Conservation (phyloP, 305 asterid species). For the Galium porrigens region DNA sequence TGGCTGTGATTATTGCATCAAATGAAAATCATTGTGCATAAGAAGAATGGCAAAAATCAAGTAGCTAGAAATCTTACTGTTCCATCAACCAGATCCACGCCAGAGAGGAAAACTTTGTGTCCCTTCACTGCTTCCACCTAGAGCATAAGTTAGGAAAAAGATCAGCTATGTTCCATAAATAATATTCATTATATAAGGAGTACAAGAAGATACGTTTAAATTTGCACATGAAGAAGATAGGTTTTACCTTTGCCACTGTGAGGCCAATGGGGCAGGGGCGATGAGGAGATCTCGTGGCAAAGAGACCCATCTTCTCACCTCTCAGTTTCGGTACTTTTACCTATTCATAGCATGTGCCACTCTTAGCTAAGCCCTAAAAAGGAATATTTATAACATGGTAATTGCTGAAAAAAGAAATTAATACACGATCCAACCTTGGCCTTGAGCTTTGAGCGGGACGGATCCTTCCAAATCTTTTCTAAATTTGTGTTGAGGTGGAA, state of each 20-base stretch:
- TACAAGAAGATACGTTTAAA: background rate
- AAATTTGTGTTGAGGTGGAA: conserved; percentile 85
- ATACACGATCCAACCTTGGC: conserved; percentile 49
- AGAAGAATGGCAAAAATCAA: background rate
- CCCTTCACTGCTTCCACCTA: conserved; percentile 68
- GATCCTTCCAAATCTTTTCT: conserved; percentile 77
- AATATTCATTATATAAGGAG: background rate
- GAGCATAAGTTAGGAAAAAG: conserved; percentile 5
- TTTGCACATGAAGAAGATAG: background rate
- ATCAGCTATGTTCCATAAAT: background rate
- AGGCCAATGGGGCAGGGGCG: conserved; percentile 92
- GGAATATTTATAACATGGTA: conserved; percentile 5
- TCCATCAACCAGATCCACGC: conserved; percentile 91
- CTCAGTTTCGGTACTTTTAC: conserved; percentile 78
- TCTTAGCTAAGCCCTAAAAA: background rate
- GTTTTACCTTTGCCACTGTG: conserved; percentile 81
- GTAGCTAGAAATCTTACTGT: conserved; percentile 38
- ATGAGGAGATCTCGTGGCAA: conserved; percentile 94
- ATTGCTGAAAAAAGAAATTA: background rate
- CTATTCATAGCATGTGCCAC: conserved; percentile 25
- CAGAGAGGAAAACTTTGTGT: conserved; percentile 50
- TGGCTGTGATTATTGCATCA: conserved; percentile 39
- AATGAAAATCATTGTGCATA: conserved; percentile 18
- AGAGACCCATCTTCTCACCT: conserved; percentile 76
- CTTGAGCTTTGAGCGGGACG: conserved; percentile 64